Evolutionary conservation across 129 eudicot genomes (phyloP).

Genomic region (Tagetes erecta): DNA sequence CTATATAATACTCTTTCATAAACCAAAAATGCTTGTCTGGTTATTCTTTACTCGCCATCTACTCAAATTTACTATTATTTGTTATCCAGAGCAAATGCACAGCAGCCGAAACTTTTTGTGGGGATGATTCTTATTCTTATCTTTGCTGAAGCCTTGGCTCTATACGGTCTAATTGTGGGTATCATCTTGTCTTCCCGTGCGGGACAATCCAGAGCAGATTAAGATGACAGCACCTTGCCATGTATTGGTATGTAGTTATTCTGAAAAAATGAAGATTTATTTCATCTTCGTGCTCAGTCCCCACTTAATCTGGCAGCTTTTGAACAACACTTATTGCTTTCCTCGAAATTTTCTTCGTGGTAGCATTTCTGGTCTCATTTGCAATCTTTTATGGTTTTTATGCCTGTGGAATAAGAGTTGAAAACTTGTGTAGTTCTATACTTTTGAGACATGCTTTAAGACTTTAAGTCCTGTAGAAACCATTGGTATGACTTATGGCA

Average conservation of each 20-base stretch:
- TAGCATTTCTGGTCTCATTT: conserved; percentile 31
- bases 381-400: conserved; percentile 37
- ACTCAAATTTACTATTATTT: neutral
- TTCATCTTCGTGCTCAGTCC: conserved; percentile 15
- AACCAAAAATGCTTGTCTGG: neutral
- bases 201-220: conserved; percentile 76
- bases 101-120: conserved; percentile 68
- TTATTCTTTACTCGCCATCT: neutral
- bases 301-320: conserved; percentile 26
- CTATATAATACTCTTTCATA: neutral
- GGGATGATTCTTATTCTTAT: conserved; percentile 78
- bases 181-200: conserved; percentile 77
- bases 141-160: conserved; percentile 69
- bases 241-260: conserved; percentile 31
- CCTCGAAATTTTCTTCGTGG: conserved; percentile 2
- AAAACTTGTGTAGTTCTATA: conserved; percentile 21
- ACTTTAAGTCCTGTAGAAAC: conserved; percentile 23
- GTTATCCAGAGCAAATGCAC: conserved; percentile 64
- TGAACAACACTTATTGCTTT: conserved; percentile 22
- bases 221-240: conserved; percentile 14
- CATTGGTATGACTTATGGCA: conserved; percentile 15
- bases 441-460: conserved; percentile 9
- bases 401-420: conserved; percentile 32
- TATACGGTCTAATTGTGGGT: conserved; percentile 67
- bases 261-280: conserved; percentile 22